Evolutionary conservation across 202 grass and related monocot species (phyloP), one percentile per base, ranked within the genome.

Genomic region (Panicum virgatum): DNA sequence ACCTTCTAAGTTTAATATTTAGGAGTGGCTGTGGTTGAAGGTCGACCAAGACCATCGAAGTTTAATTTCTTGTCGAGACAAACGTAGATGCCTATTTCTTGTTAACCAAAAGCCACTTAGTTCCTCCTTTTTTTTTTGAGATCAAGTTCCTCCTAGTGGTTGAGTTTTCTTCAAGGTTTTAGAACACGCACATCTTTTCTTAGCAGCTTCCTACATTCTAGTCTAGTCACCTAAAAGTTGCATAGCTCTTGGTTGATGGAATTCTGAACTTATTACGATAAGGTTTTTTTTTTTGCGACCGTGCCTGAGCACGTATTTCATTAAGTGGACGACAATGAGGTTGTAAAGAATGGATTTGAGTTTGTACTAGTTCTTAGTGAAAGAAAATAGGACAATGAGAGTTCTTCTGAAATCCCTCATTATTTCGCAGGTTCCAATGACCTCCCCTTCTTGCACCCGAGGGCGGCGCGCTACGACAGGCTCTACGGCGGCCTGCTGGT

Each of bases 401-500:
- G n/a, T n/a, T n/a, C n/a, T 59, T 27, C 20, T 44, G 65, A 68
- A 2, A 15, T 47, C 23, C 18, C 42, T 26, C 47, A 1, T 18
- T n/a, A n/a, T n/a, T n/a, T 62, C 5, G 0, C 67, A 84, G 72
- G 73, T 70, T 25, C 40, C 3, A 57, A 9, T 9, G 63, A 69
- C 3, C 29, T 25, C 29, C n/a, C 51, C 12, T 47, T 84, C 29
- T 11, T 20, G 63, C 26, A 38, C 42, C 5, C 27, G 51, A 18
- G 14, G 25, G 27, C 66, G 1, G 5, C 65, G 61, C 54, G 9
- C 18, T 18, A 27, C 3, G 80, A 84, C 48, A 82, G 75, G 76
- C 77, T 89, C 37, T 42, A 80, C 50, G 86, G 81, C 53, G 92
- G 92, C 22, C 47, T 91, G 11, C 27, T 94, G 37, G 40, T 32